Base-by-base conservation (phyloP, 441 rosid species). In the Biscutella laevigata region DNA sequence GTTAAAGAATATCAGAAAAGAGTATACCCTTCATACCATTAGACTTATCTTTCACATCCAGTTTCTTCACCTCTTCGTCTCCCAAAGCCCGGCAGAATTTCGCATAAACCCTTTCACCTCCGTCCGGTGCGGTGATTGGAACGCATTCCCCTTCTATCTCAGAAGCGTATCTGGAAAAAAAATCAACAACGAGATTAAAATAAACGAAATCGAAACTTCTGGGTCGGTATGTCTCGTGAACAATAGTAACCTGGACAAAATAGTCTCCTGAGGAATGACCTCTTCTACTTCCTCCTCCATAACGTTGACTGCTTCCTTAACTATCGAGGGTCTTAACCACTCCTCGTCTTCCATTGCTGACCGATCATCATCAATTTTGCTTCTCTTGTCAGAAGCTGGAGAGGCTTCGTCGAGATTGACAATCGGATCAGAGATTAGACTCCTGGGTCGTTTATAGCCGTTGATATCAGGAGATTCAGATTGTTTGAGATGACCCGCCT, bases 51-150 rank as follows among this genome's bases (percentile, higher is more conserved):
- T 63, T 75, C 22, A 73, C 4, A 57, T 76, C 68, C 74, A 81
- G 53, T 68, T 66, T 72, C 72, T 69, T 71, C 51, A 47, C 45
- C 20, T 43, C 57, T 43, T 57, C 76, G 29, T 77, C 85, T 38
- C 57, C 65, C 56, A 71, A 71, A 42, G 68, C 56, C 64, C 85
- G 60, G 57, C 74, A 74, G 26, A 94, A 68, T 77, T 78, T 94
- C 9, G 82, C 88, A 50, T 88, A 94, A 72, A 94, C 90, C 79
- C 95, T 80, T 26, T 86, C 87, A 15, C 95, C 94, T 17, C 88
- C 81, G 33, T 72, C 69, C 0, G 96, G 95, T 7, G 87, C 94
- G 2, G 97, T 94, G 39, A 94, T 76, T 0, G 97, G 91, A 51
- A 94, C 7, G 30, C 77, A 89, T 38, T 81, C 95, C 5, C 99